Evolutionary conservation across 140 eudicot species (phyloP).

Genomic region (Bidens hawaiensis): DNA sequence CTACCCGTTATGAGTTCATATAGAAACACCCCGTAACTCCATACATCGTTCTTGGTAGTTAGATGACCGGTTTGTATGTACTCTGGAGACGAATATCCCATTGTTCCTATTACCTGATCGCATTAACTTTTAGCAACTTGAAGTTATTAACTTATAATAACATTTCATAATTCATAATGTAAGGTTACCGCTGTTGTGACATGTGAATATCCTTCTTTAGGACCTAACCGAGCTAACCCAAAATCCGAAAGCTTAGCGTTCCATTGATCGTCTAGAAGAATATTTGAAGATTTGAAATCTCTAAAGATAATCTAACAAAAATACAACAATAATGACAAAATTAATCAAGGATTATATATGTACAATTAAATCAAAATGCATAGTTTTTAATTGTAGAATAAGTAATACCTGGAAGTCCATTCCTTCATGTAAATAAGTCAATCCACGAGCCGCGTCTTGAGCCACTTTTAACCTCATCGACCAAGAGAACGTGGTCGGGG

Average conservation of each 20-base stretch:
- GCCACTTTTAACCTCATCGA: slow-evolving; percentile 62
- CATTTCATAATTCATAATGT: neutral
- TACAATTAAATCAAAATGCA: too few species aligned
- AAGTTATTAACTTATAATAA: neutral
- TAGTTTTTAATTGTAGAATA: neutral
- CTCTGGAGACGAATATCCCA: slow-evolving; percentile 89
- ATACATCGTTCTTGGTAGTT: too few species aligned
- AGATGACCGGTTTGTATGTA: slow-evolving; percentile 76
- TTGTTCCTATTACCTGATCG: slow-evolving; percentile 72
- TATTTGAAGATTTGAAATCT: slow-evolving; percentile 87
- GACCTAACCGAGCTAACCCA: slow-evolving; percentile 89
- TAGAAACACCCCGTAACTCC: too few species aligned
- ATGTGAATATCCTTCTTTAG: slow-evolving; percentile 77
- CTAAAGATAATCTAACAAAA: slow-evolving; percentile 62
- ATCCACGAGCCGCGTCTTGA: too few species aligned
- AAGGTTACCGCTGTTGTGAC: slow-evolving; percentile 73
- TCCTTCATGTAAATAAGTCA: too few species aligned
- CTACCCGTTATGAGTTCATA: too few species aligned
- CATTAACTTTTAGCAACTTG: neutral
- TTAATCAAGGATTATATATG: slow-evolving; percentile 1
- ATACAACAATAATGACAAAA: neutral
- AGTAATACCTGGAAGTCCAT: slow-evolving; percentile 78
- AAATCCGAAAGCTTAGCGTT: slow-evolving; percentile 88
- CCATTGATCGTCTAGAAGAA: slow-evolving; percentile 87
- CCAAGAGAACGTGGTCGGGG: slow-evolving; percentile 60